Evolutionary conservation across 331 rosid species (phyloP), one percentile per base, ranked within the genome.

Genomic region (Pyrus hybrid): DNA sequence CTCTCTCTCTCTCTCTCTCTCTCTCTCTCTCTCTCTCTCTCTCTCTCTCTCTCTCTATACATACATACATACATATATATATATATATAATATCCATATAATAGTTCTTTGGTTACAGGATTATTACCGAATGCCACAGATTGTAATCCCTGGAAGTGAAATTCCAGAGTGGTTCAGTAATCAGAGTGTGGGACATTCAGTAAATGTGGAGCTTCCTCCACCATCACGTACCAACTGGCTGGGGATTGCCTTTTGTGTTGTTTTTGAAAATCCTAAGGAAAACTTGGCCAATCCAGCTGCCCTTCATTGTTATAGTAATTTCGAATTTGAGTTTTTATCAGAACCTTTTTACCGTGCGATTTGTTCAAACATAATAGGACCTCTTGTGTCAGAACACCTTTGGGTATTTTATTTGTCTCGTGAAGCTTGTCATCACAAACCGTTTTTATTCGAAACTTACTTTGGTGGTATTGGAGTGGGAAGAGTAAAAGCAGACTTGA

Each of bases 381-480:
- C 14, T 43, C 49, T 43, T 2, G 7, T 14, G 20, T 47, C 8
- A 2, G 54, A 47, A 47, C 54, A 47, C 8, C 20, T 41, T 41
- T 41, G 47, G 47, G 14, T 41, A 41, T 41, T 41, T 11, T 12
- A 1, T 41, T 11, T 41, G 16, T 1, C 13, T 35, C 12, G 3
- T 2, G 30, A 29, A 29, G 4, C 4, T 29, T 29, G 5, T 29
- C 30, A 29, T 29, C 30, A 29, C 4, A 3, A 29, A 29, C 30
- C 3, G 30, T 35, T 35, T 35, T 35, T 8, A 2, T 35, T 35
- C 12, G 11, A 8, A 35, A 35, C 41, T 35, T 8, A 8, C 12
- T 8, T 8, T 35, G 1, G 41, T 8, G 1, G 1, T 35, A 0
- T 0, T 35, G 11, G 12, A 35, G 11, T 0, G 7, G 10, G 11